phyloP scores from a whole-genome alignment of 2,329 filamentous ascomycete genomes.

The Phialocephala sp. region DNA sequence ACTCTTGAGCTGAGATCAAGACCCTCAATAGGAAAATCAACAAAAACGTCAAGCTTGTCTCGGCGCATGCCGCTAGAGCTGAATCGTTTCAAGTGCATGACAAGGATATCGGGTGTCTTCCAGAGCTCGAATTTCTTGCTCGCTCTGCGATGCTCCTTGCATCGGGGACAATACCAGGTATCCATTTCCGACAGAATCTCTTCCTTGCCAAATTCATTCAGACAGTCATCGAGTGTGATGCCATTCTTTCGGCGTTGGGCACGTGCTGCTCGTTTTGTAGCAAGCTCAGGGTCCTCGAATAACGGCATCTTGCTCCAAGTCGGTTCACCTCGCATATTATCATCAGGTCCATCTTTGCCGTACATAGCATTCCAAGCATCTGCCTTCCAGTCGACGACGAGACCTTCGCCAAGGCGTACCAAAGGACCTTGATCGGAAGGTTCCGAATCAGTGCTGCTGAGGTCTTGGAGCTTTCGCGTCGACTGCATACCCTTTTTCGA shows the following conservation, averaged over 20 bases:
- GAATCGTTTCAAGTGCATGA: conserved; percentile 95
- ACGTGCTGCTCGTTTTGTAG: conserved; percentile 66
- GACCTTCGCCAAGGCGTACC: conserved; percentile 80
- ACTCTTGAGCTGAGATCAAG: conserved; percentile 83
- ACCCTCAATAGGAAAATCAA: conserved; percentile 89
- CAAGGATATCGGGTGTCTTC: conserved; percentile 93
- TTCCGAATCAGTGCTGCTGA: conserved; percentile 31
- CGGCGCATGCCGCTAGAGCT: conserved; percentile 81
- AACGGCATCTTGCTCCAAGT: conserved; percentile 56
- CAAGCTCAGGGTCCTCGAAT: conserved; percentile 69
- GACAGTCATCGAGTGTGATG: conserved; percentile 85
- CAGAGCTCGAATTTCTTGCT: conserved; percentile 97
- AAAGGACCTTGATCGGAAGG: conserved; percentile 62
- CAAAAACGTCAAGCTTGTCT: conserved; percentile 89
- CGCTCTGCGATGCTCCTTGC: conserved; percentile 90
- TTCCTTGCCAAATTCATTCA: conserved; percentile 92
- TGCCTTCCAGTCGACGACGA: conserved; percentile 85
- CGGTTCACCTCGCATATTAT: conserved; percentile 62
- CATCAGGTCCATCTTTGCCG: conserved; percentile 44
- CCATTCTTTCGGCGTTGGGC: conserved; percentile 72
- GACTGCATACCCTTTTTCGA: conserved; percentile 45
- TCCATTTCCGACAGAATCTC: conserved; percentile 95
- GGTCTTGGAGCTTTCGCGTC: conserved; percentile 25
- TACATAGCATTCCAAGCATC: conserved; percentile 77
- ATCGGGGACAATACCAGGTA: conserved; percentile 96